These are phyloP conservation scores for Talaromyces sp. DNA, from an alignment of 2,329 filamentous ascomycete species.

Conservation along the genomic window DNA sequence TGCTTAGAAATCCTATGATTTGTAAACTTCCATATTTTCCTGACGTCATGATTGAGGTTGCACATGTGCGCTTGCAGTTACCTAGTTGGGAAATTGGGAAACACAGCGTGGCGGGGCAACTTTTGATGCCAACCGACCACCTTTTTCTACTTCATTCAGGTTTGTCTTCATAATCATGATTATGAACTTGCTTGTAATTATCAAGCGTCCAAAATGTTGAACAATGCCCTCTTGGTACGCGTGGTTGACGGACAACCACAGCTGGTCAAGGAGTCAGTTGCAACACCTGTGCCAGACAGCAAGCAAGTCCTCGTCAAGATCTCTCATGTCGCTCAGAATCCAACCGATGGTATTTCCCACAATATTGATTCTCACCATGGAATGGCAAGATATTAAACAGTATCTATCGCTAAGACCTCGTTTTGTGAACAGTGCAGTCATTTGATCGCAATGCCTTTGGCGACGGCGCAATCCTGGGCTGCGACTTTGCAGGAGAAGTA, in stretches of 20 bases:
- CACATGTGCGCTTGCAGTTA: background rate
- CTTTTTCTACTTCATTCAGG: background rate
- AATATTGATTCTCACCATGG: no score
- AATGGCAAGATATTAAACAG: no score
- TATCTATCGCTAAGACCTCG: background rate
- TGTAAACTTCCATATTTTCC: no score
- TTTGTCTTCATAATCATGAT: no score
- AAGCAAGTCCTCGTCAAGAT: constrained; percentile 19
- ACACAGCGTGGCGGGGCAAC: background rate
- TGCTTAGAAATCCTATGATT: no score
- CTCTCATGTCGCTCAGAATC: constrained; percentile 20
- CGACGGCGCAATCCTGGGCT: constrained; percentile 23
- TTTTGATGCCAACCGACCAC: no score
- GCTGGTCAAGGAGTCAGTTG: background rate
- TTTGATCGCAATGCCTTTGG: constrained; percentile 34
- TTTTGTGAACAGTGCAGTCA: constrained; percentile 6
- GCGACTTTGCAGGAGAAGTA: constrained; percentile 27
- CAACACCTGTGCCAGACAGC: background rate
- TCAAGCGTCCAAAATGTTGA: background rate
- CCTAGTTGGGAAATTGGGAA: no score
- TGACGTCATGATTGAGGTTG: background rate
- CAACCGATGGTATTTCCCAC: constrained; percentile 15
- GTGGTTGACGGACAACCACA: background rate
- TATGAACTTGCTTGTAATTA: background rate
- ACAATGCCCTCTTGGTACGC: background rate